phyloP scores from a whole-genome alignment of 768 basidiomycete species.

The Xerocomus potaroensis region DNA sequence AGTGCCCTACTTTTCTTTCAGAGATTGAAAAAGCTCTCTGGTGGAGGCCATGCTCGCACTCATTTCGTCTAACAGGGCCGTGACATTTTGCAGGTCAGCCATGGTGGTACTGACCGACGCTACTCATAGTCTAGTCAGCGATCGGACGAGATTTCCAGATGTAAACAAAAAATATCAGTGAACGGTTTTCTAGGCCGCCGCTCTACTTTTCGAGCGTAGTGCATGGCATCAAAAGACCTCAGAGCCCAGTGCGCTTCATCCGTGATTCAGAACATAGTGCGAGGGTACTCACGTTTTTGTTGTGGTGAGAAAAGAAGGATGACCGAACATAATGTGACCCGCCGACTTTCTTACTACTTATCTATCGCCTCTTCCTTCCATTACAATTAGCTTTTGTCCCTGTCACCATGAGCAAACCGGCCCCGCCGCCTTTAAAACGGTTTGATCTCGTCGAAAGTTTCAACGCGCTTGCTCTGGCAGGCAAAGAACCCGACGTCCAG shows the following conservation, averaged over 20 bases:
- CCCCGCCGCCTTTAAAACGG: slow-evolving; percentile 10
- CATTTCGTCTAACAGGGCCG: slow-evolving; percentile 49
- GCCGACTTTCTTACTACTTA: no score
- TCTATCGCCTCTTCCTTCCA: no score
- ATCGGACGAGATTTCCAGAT: background rate
- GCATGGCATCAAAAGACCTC: slow-evolving; percentile 46
- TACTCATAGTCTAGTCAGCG: slow-evolving; percentile 13
- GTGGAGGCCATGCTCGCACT: slow-evolving; percentile 57
- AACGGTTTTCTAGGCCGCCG: slow-evolving; percentile 68
- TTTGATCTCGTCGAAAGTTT: slow-evolving; percentile 32
- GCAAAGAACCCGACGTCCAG: slow-evolving; percentile 7
- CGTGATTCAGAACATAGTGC: no score
- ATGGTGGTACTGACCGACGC: no score
- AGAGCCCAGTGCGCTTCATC: slow-evolving; percentile 69
- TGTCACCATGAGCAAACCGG: slow-evolving; percentile 21
- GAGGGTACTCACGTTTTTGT: no score
- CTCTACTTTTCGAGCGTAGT: slow-evolving; percentile 41
- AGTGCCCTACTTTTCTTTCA: slow-evolving; percentile 50
- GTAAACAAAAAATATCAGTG: slow-evolving; percentile 38
- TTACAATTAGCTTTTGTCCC: no score
- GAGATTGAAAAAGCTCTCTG: slow-evolving; percentile 48
- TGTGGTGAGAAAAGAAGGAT: no score
- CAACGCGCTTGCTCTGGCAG: slow-evolving; percentile 30
- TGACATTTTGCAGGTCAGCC: slow-evolving; percentile 17
- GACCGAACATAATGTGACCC: no score